Evolutionary conservation across 495 filamentous ascomycete genomes (phyloP).

Genomic region (Monascus purpureus): DNA sequence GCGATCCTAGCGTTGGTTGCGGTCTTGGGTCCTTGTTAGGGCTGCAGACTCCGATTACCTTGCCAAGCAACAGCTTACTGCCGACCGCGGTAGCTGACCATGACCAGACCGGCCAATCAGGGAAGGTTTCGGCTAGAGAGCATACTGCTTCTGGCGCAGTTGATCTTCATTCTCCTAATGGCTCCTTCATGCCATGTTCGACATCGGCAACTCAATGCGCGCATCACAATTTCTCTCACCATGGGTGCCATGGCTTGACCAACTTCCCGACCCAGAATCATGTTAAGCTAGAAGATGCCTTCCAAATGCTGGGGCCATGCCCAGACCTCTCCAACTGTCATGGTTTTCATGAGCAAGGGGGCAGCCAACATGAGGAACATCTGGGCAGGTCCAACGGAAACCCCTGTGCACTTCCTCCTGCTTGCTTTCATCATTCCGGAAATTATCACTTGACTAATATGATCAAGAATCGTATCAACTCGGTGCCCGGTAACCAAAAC

Average conservation of each 20-base stretch:
- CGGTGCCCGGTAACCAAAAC: slow-evolving; percentile 13
- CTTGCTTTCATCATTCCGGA: slow-evolving; percentile 11
- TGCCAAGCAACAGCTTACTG: slow-evolving; percentile 17
- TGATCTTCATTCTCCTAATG: slow-evolving; percentile 11
- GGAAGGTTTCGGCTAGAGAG: slow-evolving; percentile 8
- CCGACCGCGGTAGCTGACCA: slow-evolving; percentile 10
- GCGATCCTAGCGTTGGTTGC: slow-evolving; percentile 13
- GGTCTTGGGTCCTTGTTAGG: slow-evolving; percentile 24
- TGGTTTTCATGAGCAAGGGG: slow-evolving; percentile 14
- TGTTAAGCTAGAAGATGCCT: slow-evolving; percentile 26
- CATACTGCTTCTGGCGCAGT: slow-evolving; percentile 8
- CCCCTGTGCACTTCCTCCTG: slow-evolving; percentile 1
- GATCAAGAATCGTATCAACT: slow-evolving; percentile 3
- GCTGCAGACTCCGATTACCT: slow-evolving; percentile 15
- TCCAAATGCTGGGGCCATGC: slow-evolving; percentile 29
- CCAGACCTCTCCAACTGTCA: slow-evolving; percentile 19
- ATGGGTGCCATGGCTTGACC: slow-evolving; percentile 21
- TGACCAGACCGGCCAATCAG: slow-evolving; percentile 6
- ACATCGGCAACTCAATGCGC: slow-evolving; percentile 20
- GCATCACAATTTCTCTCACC: slow-evolving; percentile 18
- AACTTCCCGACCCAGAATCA: slow-evolving; percentile 16
- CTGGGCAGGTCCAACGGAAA: slow-evolving; percentile 7
- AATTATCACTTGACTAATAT: background rate
- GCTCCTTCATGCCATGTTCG: slow-evolving; percentile 16
- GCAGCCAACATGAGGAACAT: slow-evolving; percentile 5